A percentile compares a stretch with the other conserved stretches of the same genome.
Evolutionary conservation across 768 basidiomycete genomes (phyloP).

Genomic region (Botryobasidium botryosum): DNA sequence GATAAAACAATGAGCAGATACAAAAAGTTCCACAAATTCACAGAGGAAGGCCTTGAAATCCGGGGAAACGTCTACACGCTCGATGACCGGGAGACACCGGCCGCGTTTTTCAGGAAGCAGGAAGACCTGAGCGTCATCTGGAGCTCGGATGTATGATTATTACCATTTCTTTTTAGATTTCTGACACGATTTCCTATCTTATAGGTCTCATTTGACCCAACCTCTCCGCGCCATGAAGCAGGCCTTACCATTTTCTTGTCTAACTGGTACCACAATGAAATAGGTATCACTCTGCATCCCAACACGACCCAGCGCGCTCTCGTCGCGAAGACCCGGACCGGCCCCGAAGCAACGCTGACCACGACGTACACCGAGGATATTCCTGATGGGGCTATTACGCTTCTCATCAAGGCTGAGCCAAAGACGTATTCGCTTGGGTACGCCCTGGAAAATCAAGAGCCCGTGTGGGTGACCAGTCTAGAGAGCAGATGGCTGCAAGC

Average conservation of each 20-base stretch:
- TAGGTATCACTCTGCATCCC: slow-evolving; percentile 1
- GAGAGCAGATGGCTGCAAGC: neutral
- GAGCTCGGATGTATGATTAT: no score
- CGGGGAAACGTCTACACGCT: no score
- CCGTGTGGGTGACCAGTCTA: neutral
- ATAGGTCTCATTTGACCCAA: neutral
- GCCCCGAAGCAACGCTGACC: neutral
- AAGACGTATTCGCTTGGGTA: neutral
- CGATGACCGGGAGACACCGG: no score
- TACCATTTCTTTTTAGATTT: no score
- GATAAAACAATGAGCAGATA: no score
- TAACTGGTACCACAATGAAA: neutral
- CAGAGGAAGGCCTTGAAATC: no score
- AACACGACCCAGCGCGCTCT: neutral
- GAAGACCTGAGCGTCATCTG: no score
- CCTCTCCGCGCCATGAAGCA: neutral
- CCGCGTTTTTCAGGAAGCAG: no score
- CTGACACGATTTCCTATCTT: no score
- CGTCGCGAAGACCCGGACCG: neutral
- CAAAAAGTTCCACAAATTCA: no score
- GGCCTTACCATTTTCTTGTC: slow-evolving; percentile 1
- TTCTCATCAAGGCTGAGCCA: slow-evolving; percentile 2
- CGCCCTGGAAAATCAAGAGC: neutral
- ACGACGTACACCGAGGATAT: neutral
- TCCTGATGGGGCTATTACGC: neutral